A percentile compares a stretch with the other conserved stretches of the same genome.
These are phyloP conservation scores for Nemania sp. DNA, from an alignment of 2,329 filamentous ascomycete species.

Conservation along the genomic window DNA sequence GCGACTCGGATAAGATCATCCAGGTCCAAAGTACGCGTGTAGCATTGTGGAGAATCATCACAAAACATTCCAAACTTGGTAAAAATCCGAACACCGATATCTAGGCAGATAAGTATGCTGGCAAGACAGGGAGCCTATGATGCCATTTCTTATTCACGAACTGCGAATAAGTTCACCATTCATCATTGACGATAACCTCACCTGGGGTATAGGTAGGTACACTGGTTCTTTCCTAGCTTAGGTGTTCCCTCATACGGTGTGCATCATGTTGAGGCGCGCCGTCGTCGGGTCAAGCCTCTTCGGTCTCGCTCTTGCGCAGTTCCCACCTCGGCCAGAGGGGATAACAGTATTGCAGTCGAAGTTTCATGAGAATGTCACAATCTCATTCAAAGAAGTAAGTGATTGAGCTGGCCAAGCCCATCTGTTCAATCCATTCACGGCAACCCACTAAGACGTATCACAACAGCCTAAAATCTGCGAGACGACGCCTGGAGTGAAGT, in stretches of 20 bases:
- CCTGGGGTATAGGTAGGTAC: no score
- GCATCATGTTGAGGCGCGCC: background rate
- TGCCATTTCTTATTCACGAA: no score
- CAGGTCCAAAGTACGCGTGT: no score
- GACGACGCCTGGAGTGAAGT: conserved; percentile 25
- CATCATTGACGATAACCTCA: background rate
- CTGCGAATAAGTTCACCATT: background rate
- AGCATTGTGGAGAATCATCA: background rate
- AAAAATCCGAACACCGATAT: conserved; percentile 4
- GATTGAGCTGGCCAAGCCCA: background rate
- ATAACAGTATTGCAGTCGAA: conserved; percentile 21
- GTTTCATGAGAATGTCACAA: conserved; percentile 25
- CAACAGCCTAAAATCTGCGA: conserved; percentile 21
- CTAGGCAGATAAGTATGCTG: no score
- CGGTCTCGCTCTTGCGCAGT: conserved; percentile 10
- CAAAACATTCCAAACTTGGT: background rate
- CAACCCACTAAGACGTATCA: background rate
- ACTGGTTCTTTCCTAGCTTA: no score
- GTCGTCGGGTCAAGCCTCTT: background rate
- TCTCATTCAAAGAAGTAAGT: conserved; percentile 23
- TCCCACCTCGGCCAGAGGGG: conserved; percentile 15
- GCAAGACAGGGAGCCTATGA: no score
- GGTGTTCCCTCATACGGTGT: no score
- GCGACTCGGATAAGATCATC: no score
- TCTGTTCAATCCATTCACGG: background rate